Percentiles rank a stretch among this genome's conserved stretches.
Conservation (phyloP, 169 alveolate genomes). For the Plasmodium vivax region DNA sequence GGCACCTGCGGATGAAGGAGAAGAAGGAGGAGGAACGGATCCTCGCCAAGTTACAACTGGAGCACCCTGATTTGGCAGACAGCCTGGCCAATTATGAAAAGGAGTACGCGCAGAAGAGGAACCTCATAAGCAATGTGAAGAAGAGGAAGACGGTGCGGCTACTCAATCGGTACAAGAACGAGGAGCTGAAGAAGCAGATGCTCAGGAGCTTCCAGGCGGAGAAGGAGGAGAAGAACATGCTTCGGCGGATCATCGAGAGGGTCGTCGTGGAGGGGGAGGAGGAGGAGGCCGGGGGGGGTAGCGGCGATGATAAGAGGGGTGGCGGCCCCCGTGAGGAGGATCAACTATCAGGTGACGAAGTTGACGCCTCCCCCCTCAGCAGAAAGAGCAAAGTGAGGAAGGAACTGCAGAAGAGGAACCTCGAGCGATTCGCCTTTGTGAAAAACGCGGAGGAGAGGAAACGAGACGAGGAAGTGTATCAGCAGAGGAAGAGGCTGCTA, state of each 20-base stretch:
- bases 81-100: constrained; percentile 12
- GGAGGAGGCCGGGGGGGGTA: neutral
- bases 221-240: constrained; percentile 65
- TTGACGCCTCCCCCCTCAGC: neutral
- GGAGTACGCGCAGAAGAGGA: constrained; percentile 72
- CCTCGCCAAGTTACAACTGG: constrained; percentile 4
- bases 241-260: constrained; percentile 15
- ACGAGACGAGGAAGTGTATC: constrained; percentile 13
- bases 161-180: constrained; percentile 57
- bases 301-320: neutral
- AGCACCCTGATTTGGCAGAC: constrained; percentile 28
- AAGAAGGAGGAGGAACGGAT: constrained; percentile 56
- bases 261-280: neutral
- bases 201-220: constrained; percentile 17
- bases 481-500: constrained; percentile 26
- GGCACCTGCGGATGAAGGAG: constrained; percentile 34
- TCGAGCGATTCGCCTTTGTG: constrained; percentile 55
- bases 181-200: constrained; percentile 44
- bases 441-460: constrained; percentile 55
- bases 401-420: constrained; percentile 45
- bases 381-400: constrained; percentile 10
- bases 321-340: too few relatives aligned
- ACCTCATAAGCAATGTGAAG: constrained; percentile 45
- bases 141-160: constrained; percentile 32
- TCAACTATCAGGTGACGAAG: neutral